A percentile compares a stretch with the other conserved stretches of the same genome.
Evolutionary conservation across 2,329 filamentous ascomycete genomes (phyloP).

Genomic region (Exutisphaerella laricina): DNA sequence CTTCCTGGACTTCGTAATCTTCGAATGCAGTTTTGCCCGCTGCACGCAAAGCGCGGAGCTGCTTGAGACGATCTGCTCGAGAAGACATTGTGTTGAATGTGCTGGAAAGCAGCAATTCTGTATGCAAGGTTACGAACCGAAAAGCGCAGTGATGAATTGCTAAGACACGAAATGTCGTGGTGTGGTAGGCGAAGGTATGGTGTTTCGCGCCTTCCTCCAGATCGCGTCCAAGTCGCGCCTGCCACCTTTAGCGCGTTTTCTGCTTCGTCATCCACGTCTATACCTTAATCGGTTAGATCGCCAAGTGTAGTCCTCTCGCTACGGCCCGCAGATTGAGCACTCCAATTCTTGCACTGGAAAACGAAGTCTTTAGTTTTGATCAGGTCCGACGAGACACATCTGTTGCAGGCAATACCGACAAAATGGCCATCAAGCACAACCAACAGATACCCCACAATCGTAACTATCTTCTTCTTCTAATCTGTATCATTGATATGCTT

Average conservation of each 20-base stretch:
- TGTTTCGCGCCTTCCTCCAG: not conserved
- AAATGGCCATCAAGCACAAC: conserved; percentile 98
- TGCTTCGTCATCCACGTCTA: not conserved
- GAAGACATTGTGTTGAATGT: conserved; percentile 33
- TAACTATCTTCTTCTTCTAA: conserved; percentile 20
- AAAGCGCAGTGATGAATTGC: too few species aligned
- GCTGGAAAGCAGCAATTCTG: conserved; percentile 5
- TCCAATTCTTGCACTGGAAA: not conserved
- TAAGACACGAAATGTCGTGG: not conserved
- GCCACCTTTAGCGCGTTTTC: not conserved
- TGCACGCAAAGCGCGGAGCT: conserved; percentile 76
- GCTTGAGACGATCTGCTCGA: conserved; percentile 49
- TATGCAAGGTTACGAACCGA: too few species aligned
- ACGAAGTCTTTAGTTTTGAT: not conserved
- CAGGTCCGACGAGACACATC: not conserved
- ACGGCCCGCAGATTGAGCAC: not conserved
- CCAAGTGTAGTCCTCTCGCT: too few species aligned
- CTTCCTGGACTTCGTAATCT: conserved; percentile 79
- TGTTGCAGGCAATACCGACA: conserved; percentile 9
- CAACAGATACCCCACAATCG: conserved; percentile 95
- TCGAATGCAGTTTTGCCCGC: conserved; percentile 88
- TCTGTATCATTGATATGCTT: conserved; percentile 9
- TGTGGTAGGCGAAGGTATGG: not conserved
- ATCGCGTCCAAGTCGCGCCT: not conserved
- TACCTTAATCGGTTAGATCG: not conserved